Base-by-base conservation (phyloP, 169 alveolate species). In the Eimeria tenella region DNA sequence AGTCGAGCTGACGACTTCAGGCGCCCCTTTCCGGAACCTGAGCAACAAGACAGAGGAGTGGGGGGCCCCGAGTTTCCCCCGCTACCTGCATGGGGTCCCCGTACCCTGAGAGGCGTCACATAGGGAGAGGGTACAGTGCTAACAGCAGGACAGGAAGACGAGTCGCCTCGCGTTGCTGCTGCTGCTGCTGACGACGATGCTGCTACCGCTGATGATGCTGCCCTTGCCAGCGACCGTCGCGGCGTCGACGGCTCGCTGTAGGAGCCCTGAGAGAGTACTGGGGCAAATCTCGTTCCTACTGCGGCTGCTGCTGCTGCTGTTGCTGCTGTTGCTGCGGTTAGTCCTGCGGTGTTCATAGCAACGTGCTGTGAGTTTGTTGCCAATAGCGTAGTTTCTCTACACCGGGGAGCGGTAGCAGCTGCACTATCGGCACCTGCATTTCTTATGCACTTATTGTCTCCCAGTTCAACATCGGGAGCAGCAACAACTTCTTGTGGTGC, bases 101-200 rank as follows among this genome's bases (percentile, higher is more conserved):
- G 17, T 9, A 15, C 19, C 10, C 79, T 21, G 10, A 31, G 50
- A 15, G 79, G 79, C 15, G 79, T 68, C 79, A 68, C 25, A 23
- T 68, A 68, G 5, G 79, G 79, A 68, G 79, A 68, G 79, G 79
- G 21, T 58, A 58, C 50, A 68, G n/a, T 60, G 70, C 79, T 31
- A 17, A 19, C 79, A 68, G 70, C 9, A 3, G 70, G 9, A 4
- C 70, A 15, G 17, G 6, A 60, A 60, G n/a, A 15, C 70, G 50
- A 68, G 79, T 23, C 4, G 52, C 79, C 15, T 5, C 79, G 15
- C 79, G 52, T 68, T 68, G 19, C 31, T 68, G 49, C 79, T 68
- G 52, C 31, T 17, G 79, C 49, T 68, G 79, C 79, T 68, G 79
- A 21, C 15, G 52, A 9, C 21, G 79, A 9, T 68, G 50, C 79